Conservation (phyloP, 495 filamentous ascomycete genomes). For the Penicillium herquei region DNA sequence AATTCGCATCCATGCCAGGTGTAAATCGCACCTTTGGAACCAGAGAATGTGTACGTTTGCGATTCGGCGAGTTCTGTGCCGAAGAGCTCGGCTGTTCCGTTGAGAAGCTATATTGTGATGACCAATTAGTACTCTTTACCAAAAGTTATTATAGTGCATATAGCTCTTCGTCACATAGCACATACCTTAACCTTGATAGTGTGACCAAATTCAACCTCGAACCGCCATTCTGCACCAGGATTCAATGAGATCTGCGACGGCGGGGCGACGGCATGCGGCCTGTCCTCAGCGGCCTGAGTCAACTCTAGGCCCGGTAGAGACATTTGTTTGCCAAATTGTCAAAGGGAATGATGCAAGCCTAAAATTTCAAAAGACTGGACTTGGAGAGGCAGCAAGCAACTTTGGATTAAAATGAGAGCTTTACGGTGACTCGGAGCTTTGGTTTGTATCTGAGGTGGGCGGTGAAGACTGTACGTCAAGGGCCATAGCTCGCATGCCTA, state of each 20-base stretch:
- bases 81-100: slow-evolving; percentile 89
- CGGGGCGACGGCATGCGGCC: slow-evolving; percentile 35
- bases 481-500: too few relatives aligned
- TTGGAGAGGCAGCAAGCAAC: background rate
- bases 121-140: background rate
- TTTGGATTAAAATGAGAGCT: too few relatives aligned
- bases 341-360: background rate
- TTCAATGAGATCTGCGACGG: slow-evolving; percentile 46
- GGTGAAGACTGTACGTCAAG: background rate
- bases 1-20: slow-evolving; percentile 88
- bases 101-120: slow-evolving; percentile 56
- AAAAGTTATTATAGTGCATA: background rate
- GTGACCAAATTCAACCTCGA: slow-evolving; percentile 73
- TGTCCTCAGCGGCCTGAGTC: slow-evolving; percentile 42
- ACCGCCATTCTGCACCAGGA: slow-evolving; percentile 77
- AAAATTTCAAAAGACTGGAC: background rate
- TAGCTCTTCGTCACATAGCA: background rate
- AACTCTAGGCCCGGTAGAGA: slow-evolving; percentile 50
- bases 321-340: slow-evolving; percentile 29
- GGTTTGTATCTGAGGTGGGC: background rate
- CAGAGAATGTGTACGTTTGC: slow-evolving; percentile 77
- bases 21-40: slow-evolving; percentile 82
- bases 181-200: slow-evolving; percentile 61
- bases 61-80: slow-evolving; percentile 88
- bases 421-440: too few relatives aligned